Evolutionary conservation across 495 filamentous ascomycete genomes (phyloP).

Genomic region (Lepidopterella palustris): DNA sequence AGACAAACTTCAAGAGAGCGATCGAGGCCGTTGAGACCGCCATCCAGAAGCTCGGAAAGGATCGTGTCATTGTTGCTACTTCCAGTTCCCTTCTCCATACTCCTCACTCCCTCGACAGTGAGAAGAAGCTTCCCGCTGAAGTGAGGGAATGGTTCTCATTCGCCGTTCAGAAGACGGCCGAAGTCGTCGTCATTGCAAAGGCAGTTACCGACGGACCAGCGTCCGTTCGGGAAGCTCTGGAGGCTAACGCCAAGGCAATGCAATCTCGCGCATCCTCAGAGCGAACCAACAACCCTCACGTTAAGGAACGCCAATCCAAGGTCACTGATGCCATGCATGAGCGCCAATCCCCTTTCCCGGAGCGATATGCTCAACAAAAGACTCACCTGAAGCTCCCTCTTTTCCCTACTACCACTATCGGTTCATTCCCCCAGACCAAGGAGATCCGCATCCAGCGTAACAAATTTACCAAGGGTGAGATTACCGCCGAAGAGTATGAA

Average conservation of each 20-base stretch:
- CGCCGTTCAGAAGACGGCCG: constrained; percentile 85
- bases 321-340: constrained; percentile 80
- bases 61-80: constrained; percentile 91
- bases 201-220: constrained; percentile 87
- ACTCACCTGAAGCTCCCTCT: constrained; percentile 81
- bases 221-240: constrained; percentile 73
- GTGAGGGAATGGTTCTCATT: constrained; percentile 98
- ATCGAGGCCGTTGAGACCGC: constrained; percentile 83
- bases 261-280: constrained; percentile 80
- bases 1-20: constrained; percentile 91
- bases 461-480: constrained; percentile 97
- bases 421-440: constrained; percentile 98
- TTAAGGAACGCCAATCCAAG: constrained; percentile 88
- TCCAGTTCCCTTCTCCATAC: constrained; percentile 96
- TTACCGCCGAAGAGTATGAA: constrained; percentile 85
- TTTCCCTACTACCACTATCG: constrained; percentile 98
- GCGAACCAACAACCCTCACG: constrained; percentile 91
- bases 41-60: constrained; percentile 87
- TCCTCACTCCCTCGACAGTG: constrained; percentile 91
- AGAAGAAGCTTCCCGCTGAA: constrained; percentile 92
- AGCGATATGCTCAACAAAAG: constrained; percentile 77
- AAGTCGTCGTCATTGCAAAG: constrained; percentile 91
- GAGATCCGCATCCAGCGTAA: constrained; percentile 93
- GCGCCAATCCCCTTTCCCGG: constrained; percentile 80
- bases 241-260: constrained; percentile 90